These are phyloP conservation scores for Acrasis kona DNA, from an alignment of 78 protist species.

Conservation along the genomic window DNA sequence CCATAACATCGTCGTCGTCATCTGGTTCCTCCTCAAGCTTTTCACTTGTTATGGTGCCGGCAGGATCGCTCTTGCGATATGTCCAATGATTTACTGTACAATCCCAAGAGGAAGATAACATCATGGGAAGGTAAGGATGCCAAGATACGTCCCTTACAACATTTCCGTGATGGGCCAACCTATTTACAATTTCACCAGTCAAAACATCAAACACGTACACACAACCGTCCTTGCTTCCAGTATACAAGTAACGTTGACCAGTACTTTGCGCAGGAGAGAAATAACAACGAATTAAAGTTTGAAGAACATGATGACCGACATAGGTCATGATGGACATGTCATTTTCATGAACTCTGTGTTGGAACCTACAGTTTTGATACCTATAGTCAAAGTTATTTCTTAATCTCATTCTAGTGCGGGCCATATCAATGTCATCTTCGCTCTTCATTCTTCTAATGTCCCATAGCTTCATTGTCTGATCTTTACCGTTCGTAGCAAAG, in stretches of 20 bases:
- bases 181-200: not conserved
- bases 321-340: conserved; percentile 47
- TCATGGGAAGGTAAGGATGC: conserved; percentile 5
- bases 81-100: not conserved
- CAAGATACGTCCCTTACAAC: conserved; percentile 25
- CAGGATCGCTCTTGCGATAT: not conserved
- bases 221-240: conserved; percentile 48
- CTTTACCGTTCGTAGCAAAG: conserved; percentile 51
- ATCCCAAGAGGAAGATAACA: conserved; percentile 6
- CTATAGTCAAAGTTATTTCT: conserved; percentile 32
- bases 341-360: not conserved
- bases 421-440: conserved; percentile 3
- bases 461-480: conserved; percentile 65
- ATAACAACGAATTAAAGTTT: conserved; percentile 54
- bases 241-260: conserved; percentile 58
- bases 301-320: conserved; percentile 33
- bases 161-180: not conserved
- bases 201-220: conserved; percentile 19
- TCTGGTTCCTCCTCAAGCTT: too few species aligned
- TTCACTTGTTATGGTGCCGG: too few species aligned
- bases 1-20: not conserved
- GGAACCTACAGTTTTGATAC: not conserved
- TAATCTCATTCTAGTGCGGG: not conserved
- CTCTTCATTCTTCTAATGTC: conserved; percentile 42
- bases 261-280: conserved; percentile 63